phyloP scores from a whole-genome alignment of 805 yeast species.

The Metschnikowia colocasiae region DNA sequence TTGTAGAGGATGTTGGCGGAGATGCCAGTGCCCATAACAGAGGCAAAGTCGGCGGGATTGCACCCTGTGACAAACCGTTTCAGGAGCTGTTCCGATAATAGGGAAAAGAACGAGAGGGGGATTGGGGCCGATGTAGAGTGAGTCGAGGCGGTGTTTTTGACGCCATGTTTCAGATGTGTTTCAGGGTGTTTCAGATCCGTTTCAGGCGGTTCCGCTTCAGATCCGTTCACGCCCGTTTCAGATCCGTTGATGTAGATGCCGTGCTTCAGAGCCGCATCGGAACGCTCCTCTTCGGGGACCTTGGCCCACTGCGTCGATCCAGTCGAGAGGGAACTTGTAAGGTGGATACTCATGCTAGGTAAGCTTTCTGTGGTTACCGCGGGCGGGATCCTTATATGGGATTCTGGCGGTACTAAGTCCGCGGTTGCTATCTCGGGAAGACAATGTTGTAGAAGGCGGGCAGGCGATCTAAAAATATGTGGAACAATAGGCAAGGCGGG shows the following conservation, averaged over 20 bases:
- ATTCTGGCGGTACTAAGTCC: too few species aligned
- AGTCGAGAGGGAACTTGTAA: background rate
- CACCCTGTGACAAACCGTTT: slow-evolving; percentile 23
- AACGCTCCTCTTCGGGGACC: background rate
- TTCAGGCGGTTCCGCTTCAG: background rate
- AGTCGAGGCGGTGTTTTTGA: too few species aligned
- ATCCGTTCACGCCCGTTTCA: background rate
- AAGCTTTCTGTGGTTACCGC: too few species aligned
- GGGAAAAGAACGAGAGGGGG: background rate
- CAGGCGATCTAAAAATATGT: background rate
- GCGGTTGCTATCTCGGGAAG: too few species aligned
- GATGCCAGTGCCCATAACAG: slow-evolving; percentile 86
- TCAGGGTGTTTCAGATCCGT: background rate
- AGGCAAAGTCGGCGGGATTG: slow-evolving; percentile 60
- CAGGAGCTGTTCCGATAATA: slow-evolving; percentile 7
- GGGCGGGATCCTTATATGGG: background rate
- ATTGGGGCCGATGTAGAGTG: too few species aligned
- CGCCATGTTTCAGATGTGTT: too few species aligned
- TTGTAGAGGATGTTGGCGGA: slow-evolving; percentile 55
- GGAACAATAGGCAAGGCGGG: background rate
- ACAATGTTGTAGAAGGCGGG: too few species aligned
- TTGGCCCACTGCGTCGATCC: background rate
- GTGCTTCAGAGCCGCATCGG: background rate
- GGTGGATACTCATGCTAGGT: background rate
- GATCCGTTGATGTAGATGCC: too few species aligned